A percentile compares a stretch with the other conserved stretches of the same genome.
phyloP scores from a whole-genome alignment of 2,329 filamentous ascomycete genomes.

The Fusarium phyllophilum region DNA sequence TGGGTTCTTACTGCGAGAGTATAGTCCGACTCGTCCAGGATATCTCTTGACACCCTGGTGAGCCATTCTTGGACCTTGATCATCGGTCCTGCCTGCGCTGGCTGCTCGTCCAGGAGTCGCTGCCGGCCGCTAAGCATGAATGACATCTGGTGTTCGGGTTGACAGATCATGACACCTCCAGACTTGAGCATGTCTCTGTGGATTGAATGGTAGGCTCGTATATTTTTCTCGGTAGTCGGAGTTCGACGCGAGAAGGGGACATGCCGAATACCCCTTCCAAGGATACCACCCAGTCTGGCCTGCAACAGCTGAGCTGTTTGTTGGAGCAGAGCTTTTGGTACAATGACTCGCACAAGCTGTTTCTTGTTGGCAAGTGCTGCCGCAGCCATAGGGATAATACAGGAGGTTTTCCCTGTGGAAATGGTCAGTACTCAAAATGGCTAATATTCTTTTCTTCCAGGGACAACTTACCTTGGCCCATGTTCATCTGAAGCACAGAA shows the following conservation, averaged over 20 bases:
- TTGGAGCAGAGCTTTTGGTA: slow-evolving; percentile 66
- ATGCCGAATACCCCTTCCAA: slow-evolving; percentile 64
- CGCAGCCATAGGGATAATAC: slow-evolving; percentile 64
- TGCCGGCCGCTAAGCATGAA: slow-evolving; percentile 72
- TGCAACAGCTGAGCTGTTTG: slow-evolving; percentile 69
- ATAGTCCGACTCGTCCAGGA: slow-evolving; percentile 73
- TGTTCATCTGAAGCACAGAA: slow-evolving; percentile 73
- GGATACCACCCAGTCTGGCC: slow-evolving; percentile 63
- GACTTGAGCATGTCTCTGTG: slow-evolving; percentile 52
- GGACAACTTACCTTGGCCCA: slow-evolving; percentile 65
- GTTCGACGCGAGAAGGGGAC: slow-evolving; percentile 67
- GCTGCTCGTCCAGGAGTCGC: slow-evolving; percentile 60
- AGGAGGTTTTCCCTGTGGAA: slow-evolving; percentile 63
- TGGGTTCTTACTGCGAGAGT: slow-evolving; percentile 66
- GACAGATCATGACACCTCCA: slow-evolving; percentile 65
- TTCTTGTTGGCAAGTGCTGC: slow-evolving; percentile 56
- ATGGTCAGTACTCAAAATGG: background rate
- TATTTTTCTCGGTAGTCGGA: slow-evolving; percentile 45
- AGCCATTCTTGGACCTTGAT: slow-evolving; percentile 64
- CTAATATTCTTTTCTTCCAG: background rate
- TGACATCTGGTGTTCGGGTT: slow-evolving; percentile 73
- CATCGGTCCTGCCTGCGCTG: slow-evolving; percentile 59
- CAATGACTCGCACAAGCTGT: slow-evolving; percentile 63
- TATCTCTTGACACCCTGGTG: slow-evolving; percentile 62
- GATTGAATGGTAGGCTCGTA: slow-evolving; percentile 46